Conservation (phyloP, 257 asterid genomes). For the Solanum piurae region DNA sequence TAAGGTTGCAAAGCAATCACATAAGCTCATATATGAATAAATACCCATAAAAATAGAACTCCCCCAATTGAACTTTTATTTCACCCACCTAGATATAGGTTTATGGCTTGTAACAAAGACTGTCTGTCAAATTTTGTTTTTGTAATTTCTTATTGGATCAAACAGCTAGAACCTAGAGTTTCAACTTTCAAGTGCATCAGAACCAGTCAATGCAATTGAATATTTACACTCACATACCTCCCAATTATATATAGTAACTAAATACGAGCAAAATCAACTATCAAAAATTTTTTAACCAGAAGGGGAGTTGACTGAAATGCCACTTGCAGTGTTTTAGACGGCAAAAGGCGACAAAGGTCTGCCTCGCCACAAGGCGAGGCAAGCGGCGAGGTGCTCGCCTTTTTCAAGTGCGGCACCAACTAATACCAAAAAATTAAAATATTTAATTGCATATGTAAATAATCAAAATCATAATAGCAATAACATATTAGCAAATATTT, state of each 20-base stretch:
- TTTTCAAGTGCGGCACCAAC: too few species aligned
- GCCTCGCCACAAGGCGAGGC: too few species aligned
- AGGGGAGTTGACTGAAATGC: background rate
- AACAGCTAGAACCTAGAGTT: background rate
- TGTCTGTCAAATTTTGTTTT: background rate
- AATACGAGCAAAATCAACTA: background rate
- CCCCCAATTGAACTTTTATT: background rate
- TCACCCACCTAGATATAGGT: background rate
- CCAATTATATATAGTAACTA: background rate
- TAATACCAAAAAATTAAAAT: too few species aligned
- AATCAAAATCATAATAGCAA: too few species aligned
- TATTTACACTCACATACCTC: background rate
- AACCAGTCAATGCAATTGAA: background rate
- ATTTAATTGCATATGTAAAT: too few species aligned
- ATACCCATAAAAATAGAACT: background rate
- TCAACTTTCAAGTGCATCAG: background rate
- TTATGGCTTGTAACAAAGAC: background rate
- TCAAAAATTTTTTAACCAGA: background rate
- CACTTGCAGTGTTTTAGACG: background rate
- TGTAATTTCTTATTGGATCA: background rate
- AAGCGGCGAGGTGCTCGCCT: too few species aligned
- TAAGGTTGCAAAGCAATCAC: background rate
- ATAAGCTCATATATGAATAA: background rate
- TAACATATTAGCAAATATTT: too few species aligned
- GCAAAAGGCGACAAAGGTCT: too few species aligned